Evolutionary conservation across 2,329 filamentous ascomycete species (phyloP), one percentile per base, ranked within the genome.

Genomic region (Malbranchea cinnamomea): DNA sequence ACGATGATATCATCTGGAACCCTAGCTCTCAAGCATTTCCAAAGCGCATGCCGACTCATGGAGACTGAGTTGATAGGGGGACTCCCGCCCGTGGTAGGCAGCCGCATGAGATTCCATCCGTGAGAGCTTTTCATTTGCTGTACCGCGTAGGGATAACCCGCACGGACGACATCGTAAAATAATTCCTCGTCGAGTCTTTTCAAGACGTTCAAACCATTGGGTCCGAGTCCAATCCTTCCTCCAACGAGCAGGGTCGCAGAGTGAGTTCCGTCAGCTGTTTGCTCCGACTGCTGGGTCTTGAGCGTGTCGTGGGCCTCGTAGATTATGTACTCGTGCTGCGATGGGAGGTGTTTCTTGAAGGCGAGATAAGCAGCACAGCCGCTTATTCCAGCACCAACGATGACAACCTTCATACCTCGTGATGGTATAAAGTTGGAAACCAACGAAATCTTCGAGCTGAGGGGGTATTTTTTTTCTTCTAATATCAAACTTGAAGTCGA

Each of bases 321-420:
- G 29, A 62, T 54, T 11, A 38, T 48, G 37, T 51, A 49, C 17
- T 49, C 40, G 30, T 56, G 46, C 6, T 41, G 37, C 21, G 32
- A 23, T 3, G 47, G 51, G 6, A 62, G 49, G 29, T 56, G 50
- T 31, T 60, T 60, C 29, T 48, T 48, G 4, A 62, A 41, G 18
- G 49, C 46, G 6, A 60, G 46, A 31, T 60, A 61, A 22, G 43
- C 43, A 7, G 51, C 33, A 30, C 54, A 55, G 15, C 57, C 57
- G 28, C 47, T 46, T 34, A 62, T 58, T 18, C 56, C 58, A 9
- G 44, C 57, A n/a, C 58, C 58, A 21, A 61, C 43, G 9, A 62
- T 59, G 13, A 52, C 43, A 21, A 61, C 56, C 35, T 56, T 58
- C 56, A 59, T 59, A 5, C 11, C 15, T 15, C n/a, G 15, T 13